Conservation (phyloP, 1,139 yeast species). For the Lodderomyces pseudojiufengensis region DNA sequence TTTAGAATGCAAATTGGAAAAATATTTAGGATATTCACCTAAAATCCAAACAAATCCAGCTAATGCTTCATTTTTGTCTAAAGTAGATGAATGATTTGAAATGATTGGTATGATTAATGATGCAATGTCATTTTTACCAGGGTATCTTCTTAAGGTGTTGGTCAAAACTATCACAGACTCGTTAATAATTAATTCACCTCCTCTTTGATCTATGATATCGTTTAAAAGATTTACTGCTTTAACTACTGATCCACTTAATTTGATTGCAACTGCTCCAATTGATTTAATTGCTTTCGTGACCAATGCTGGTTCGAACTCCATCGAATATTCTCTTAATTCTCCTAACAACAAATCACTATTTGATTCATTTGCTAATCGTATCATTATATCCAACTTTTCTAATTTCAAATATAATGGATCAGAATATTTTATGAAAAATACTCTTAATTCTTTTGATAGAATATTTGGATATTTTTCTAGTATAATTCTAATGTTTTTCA, state of each 20-base stretch:
- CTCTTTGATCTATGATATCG: conserved; percentile 71
- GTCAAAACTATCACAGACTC: conserved; percentile 76
- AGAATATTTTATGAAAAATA: conserved; percentile 88
- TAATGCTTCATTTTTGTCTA: conserved; percentile 60
- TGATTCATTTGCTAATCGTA: conserved; percentile 69
- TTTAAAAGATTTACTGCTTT: conserved; percentile 76
- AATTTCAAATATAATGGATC: conserved; percentile 92
- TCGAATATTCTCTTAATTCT: conserved; percentile 87
- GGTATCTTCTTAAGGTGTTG: conserved; percentile 77
- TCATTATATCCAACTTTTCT: conserved; percentile 89
- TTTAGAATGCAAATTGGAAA: conserved; percentile 49
- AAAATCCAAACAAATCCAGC: conserved; percentile 85
- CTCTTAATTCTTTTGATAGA: conserved; percentile 76
- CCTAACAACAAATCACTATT: conserved; percentile 71
- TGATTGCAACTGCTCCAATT: conserved; percentile 86
- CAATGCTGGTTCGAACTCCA: conserved; percentile 91
- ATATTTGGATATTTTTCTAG: conserved; percentile 85
- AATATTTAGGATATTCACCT: conserved; percentile 82
- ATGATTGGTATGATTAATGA: conserved; percentile 70
- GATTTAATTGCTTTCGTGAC: conserved; percentile 80
- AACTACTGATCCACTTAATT: conserved; percentile 56
- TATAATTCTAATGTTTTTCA: conserved; percentile 86
- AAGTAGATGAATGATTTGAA: conserved; percentile 53
- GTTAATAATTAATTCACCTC: conserved; percentile 71
- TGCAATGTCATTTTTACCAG: conserved; percentile 54